Base-by-base conservation (phyloP, 768 basidiomycete species). In the Termitomyces sp. region DNA sequence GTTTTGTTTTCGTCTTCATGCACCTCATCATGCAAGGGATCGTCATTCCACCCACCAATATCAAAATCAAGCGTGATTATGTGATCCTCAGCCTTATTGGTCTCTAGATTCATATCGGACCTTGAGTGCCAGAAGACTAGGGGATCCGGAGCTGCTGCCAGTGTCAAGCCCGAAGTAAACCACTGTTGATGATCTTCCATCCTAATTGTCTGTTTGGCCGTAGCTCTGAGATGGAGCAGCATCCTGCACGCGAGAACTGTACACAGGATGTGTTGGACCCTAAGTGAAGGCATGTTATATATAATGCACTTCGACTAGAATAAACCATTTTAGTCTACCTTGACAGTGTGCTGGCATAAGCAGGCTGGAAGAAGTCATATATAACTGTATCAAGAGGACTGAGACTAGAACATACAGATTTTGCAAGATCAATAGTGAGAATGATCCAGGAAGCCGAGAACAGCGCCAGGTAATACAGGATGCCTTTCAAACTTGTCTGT, bases 191-290 rank as follows among this genome's bases (percentile, higher is more conserved):
- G 18, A 51, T 15, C n/a, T 13, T 36, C 56, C 35, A 51, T 11
- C 11, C 11, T 40, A 12, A 51, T 13, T 12, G 28, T 24, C 9
- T 20, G 7, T 15, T 40, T 51, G 8, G 39, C 57, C 9, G 24
- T 13, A 6, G 46, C 28, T 58, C 57, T 50, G 24, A 58, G 57
- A 40, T 51, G 48, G 24, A 58, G 57, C 33, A 58, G 46, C 57
- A 58, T 49, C 48, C 57, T 57, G 24, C 46, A 57, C 36, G 46
- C 46, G 11, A 57, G 48, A 50, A 58, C 57, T 24, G 49, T 50
- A 40, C 24, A 51, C 15, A 58, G 18, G 28, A 51, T 40, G 1
- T 58, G 57, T 20, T 58, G 49, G 7, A 42, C 57, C 38, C 57
- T 51, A 18, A 48, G n/a, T 20, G 33, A 24, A 28, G 28, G 28